Percentiles rank a stretch among this genome's conserved stretches.
These are phyloP conservation scores for Sapria himalayana DNA, from an alignment of 345 rosid genomes.

Conservation along the genomic window DNA sequence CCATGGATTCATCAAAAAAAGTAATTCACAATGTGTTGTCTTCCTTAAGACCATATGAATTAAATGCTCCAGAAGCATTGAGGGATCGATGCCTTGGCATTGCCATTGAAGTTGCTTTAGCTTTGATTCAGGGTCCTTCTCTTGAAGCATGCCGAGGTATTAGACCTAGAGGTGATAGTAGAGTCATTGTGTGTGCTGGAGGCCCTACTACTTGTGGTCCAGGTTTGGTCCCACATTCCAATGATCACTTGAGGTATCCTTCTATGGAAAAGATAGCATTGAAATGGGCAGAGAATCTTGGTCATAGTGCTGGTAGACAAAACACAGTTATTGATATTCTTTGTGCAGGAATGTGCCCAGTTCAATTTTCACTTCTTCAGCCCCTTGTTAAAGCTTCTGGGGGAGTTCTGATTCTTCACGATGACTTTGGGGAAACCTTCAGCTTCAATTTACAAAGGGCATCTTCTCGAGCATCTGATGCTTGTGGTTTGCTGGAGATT, in stretches of 20 bases:
- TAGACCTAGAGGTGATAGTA: constrained; percentile 71
- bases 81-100: constrained; percentile 85
- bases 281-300: constrained; percentile 75
- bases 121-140: constrained; percentile 80
- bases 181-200: constrained; percentile 82
- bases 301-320: constrained; percentile 51
- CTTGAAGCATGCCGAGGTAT: constrained; percentile 75
- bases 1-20: constrained; percentile 86
- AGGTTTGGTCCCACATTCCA: constrained; percentile 76
- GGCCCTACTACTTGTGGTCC: constrained; percentile 92
- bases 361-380: constrained; percentile 68
- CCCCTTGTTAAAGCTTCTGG: constrained; percentile 93
- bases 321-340: constrained; percentile 75
- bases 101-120: constrained; percentile 82
- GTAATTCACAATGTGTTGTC: constrained; percentile 86
- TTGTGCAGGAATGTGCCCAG: constrained; percentile 96
- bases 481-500: constrained; percentile 73
- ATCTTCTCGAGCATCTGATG: constrained; percentile 62
- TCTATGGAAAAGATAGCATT: constrained; percentile 69
- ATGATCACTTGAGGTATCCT: constrained; percentile 68
- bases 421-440: constrained; percentile 98
- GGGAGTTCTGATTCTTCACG: constrained; percentile 87
- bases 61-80: constrained; percentile 54
- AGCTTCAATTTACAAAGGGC: constrained; percentile 95
- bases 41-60: constrained; percentile 63